Evolutionary conservation across 192 early-diverging fungal species (phyloP).

Genomic region (Entomortierella chlamydospora): DNA sequence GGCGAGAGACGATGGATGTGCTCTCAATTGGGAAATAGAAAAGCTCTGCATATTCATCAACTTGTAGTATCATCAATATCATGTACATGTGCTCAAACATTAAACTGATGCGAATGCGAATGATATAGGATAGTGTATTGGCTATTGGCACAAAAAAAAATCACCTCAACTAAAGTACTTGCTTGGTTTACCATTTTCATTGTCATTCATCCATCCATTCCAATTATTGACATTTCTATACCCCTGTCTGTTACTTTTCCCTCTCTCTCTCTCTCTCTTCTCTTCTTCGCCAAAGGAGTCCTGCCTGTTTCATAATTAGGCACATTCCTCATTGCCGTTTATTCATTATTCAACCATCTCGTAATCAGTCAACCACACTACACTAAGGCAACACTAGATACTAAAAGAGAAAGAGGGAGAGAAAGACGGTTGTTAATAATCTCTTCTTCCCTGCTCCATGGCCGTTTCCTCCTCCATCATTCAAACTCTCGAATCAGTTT

Average conservation of each 20-base stretch:
- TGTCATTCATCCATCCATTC: not conserved
- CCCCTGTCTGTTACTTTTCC: not conserved
- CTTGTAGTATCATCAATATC: not conserved
- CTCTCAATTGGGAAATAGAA: not conserved
- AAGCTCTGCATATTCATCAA: not conserved
- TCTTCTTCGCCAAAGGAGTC: not conserved
- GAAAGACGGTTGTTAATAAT: too few species aligned
- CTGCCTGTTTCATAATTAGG: too few species aligned
- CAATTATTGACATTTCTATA: not conserved
- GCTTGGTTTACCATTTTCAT: constrained; percentile 4
- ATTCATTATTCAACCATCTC: not conserved
- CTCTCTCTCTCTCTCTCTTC: not conserved
- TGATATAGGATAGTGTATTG: not conserved
- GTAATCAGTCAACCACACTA: not conserved
- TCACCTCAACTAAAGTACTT: too few species aligned
- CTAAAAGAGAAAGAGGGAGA: too few species aligned
- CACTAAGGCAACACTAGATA: too few species aligned
- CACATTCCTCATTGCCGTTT: too few species aligned
- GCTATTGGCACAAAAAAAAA: too few species aligned
- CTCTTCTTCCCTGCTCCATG: too few species aligned
- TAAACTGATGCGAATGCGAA: not conserved
- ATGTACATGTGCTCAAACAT: not conserved
- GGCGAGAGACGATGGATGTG: not conserved
- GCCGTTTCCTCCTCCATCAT: too few species aligned
- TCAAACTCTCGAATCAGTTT: too few species aligned